Percentiles rank a stretch among this genome's conserved stretches.
These are phyloP conservation scores for Puccinia novopanici DNA, from an alignment of 1,284 basidiomycete species.

Conservation along the genomic window DNA sequence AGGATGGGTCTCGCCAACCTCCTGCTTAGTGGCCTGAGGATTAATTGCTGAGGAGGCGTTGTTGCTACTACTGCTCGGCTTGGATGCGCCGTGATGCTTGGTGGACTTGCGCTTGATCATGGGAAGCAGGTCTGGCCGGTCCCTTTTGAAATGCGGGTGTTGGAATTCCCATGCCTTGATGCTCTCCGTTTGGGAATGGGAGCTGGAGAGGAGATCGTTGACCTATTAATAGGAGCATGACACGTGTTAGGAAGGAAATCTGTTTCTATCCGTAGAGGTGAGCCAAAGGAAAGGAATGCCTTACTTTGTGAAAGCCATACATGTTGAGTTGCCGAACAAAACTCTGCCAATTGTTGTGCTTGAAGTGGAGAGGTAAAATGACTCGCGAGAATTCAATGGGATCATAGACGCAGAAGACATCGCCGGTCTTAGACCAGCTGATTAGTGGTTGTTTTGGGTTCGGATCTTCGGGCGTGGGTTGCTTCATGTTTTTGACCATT, in stretches of 20 bases:
- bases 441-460: conserved; percentile 41
- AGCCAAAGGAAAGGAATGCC: no score
- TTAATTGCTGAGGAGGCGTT: not conserved
- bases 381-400: conserved; percentile 58
- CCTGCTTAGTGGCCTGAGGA: not conserved
- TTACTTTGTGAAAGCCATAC: conserved; percentile 64
- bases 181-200: conserved; percentile 75
- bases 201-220: conserved; percentile 55
- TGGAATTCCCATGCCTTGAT: conserved; percentile 85
- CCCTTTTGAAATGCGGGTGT: conserved; percentile 79
- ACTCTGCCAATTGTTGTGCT: conserved; percentile 71
- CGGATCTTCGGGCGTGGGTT: conserved; percentile 33
- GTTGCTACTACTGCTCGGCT: not conserved
- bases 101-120: conserved; percentile 78
- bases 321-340: conserved; percentile 88
- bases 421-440: conserved; percentile 33
- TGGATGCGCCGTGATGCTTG: conserved; percentile 16
- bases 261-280: conserved; percentile 56
- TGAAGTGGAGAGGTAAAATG: conserved; percentile 59
- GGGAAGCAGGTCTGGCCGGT: conserved; percentile 74
- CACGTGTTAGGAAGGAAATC: not conserved
- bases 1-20: not conserved
- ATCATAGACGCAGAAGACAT: conserved; percentile 54
- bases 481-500: conserved; percentile 37
- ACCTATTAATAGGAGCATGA: conserved; percentile 4